Conservation (phyloP, 2,329 filamentous ascomycete species). For the Cercospora sojina region DNA sequence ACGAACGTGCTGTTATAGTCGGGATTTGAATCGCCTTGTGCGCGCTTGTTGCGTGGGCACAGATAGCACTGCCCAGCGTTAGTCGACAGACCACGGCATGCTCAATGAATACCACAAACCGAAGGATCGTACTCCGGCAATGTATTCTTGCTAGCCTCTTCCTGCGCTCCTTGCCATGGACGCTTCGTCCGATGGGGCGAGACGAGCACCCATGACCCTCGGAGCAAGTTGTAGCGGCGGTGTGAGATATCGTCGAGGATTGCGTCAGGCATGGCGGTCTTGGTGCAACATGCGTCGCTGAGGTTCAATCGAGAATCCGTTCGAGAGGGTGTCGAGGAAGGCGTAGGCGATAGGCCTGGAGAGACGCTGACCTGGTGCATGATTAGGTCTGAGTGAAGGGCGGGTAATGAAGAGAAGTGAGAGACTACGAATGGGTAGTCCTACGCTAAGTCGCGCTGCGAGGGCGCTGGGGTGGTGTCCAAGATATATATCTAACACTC, state of each 20-base stretch:
- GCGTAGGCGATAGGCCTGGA: conserved; percentile 26
- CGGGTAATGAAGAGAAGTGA: conserved; percentile 14
- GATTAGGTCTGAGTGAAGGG: conserved; percentile 15
- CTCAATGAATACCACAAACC: conserved; percentile 40
- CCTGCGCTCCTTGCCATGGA: conserved; percentile 77
- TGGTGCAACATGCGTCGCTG: conserved; percentile 16
- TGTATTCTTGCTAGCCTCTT: conserved; percentile 48
- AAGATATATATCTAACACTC: conserved; percentile 14
- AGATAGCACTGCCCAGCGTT: conserved; percentile 71
- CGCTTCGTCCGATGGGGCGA: conserved; percentile 95
- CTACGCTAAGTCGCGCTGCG: conserved; percentile 8
- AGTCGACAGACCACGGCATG: no score
- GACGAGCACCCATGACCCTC: conserved; percentile 87
- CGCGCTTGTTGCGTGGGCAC: conserved; percentile 86
- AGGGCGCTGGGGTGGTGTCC: not conserved
- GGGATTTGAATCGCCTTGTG: conserved; percentile 82
- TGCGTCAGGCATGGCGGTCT: conserved; percentile 47
- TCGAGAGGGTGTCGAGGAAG: conserved; percentile 18
- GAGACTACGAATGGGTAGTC: conserved; percentile 4
- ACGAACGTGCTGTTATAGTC: conserved; percentile 84
- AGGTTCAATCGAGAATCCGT: conserved; percentile 20
- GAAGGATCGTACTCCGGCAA: conserved; percentile 74
- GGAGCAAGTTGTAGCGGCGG: conserved; percentile 86
- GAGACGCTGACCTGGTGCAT: conserved; percentile 31
- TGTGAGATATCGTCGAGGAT: conserved; percentile 93